Evolutionary conservation across 129 eudicot species (phyloP).

Genomic region (Cynara cardunculus): DNA sequence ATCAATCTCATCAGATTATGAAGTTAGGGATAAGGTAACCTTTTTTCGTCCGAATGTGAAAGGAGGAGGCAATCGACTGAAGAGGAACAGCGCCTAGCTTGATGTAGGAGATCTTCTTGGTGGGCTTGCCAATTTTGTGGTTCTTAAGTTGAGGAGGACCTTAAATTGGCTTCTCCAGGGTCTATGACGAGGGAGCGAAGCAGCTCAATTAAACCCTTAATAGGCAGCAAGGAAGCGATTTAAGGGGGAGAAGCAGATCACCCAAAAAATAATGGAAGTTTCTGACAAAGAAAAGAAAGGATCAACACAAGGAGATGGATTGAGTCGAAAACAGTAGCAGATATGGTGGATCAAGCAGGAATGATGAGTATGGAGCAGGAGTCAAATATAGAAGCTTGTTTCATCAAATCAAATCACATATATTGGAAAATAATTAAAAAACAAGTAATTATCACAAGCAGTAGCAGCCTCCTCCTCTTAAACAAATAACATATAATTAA

Average conservation of each 20-base stretch:
- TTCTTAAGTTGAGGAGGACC: slow-evolving; percentile 74
- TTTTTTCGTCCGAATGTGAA: slow-evolving; percentile 46
- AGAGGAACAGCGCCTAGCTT: slow-evolving; percentile 70
- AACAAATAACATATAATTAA: not conserved
- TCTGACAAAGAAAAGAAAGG: no score
- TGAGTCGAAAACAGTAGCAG: no score
- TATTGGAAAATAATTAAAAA: not conserved
- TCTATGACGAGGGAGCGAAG: slow-evolving; percentile 43
- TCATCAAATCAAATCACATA: not conserved
- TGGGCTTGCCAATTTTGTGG: slow-evolving; percentile 84
- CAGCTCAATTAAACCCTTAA: slow-evolving; percentile 59
- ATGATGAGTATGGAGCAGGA: not conserved
- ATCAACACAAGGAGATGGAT: not conserved
- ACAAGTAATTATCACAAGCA: not conserved
- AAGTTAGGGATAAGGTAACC: slow-evolving; percentile 29
- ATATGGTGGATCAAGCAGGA: no score
- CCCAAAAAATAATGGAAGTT: no score
- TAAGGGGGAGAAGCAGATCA: no score
- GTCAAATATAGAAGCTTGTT: not conserved
- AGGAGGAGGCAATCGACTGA: slow-evolving; percentile 44
- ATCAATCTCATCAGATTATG: not conserved
- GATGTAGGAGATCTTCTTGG: slow-evolving; percentile 62
- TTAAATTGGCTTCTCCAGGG: slow-evolving; percentile 51
- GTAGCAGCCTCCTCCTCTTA: not conserved
- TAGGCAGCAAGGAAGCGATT: not conserved